Base-by-base conservation (phyloP, 208 protist genomes). In the Tetramitus jugosus region DNA sequence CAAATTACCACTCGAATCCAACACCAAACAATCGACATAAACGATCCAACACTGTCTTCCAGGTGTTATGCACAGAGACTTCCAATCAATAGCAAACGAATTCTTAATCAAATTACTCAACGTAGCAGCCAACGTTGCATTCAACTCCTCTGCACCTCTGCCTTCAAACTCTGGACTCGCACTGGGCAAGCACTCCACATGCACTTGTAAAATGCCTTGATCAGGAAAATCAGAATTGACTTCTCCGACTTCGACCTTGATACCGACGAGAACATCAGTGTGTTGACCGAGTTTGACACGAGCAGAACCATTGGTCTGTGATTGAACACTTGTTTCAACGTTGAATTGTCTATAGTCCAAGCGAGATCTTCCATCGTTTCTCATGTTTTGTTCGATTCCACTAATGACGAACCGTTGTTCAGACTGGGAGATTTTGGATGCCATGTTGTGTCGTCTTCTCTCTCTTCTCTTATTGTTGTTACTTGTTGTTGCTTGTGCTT, bases 21-120 rank as follows among this genome's bases (percentile, higher is more conserved):
- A 60, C 1, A 80, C 77, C 7, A 80, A 26, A 31, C 31, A 39
- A 46, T 80, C 77, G 3, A 80, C 33, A 60, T 80, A 76, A 13
- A 80, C 2, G 3, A 80, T 56, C 77, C 77, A 80, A 62, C 62
- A 80, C n/a, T 76, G 42, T 45, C 60, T 37, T n/a, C 45, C 56
- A 31, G 35, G 13, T 10, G 68, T 26, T 3, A 80, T 78, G 46
- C 61, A 74, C 3, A 78, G 39, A 37, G 29, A 31, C 1, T 3
- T 61, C 74, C 60, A 69, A 61, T 78, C 53, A 14, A 78, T 33
- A 43, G 53, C 23, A 33, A 40, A 40, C 46, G 53, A 39, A 33
- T 56, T 60, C 46, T 60, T 37, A 17, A 78, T 49, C 3, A 35
- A 14, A 31, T 72, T 60, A 33, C 29, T 3, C 7, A 78, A 29